phyloP scores from a whole-genome alignment of 768 basidiomycete species.

The Coprinellus micaceus region DNA sequence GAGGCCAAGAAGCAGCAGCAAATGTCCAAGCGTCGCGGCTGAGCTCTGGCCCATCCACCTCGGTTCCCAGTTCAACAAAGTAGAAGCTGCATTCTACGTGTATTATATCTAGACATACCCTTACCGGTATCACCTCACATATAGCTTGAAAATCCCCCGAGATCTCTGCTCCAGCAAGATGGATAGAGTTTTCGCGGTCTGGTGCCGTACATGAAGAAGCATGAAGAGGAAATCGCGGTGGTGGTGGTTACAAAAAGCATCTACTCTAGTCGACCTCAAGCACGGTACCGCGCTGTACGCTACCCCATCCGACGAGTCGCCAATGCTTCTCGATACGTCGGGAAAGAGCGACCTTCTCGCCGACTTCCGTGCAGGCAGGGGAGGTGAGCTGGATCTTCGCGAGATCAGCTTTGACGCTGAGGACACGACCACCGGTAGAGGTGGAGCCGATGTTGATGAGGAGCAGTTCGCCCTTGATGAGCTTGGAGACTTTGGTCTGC shows the following conservation, averaged over 20 bases:
- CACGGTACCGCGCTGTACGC: conserved; percentile 80
- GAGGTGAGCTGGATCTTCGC: conserved; percentile 92
- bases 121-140: not conserved
- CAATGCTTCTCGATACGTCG: conserved; percentile 97
- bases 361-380: conserved; percentile 94
- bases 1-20: conserved; percentile 7
- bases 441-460: conserved; percentile 98
- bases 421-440: conserved; percentile 92
- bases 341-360: conserved; percentile 95
- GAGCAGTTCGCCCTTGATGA: conserved; percentile 86
- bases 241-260: not conserved
- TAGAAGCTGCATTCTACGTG: not conserved
- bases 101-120: not conserved
- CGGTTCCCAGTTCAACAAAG: not conserved
- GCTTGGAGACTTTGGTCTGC: conserved; percentile 91
- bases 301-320: conserved; percentile 88
- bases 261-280: conserved; percentile 66
- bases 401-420: conserved; percentile 91
- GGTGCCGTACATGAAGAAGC: not conserved
- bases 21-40: not conserved
- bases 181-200: not conserved
- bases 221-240: no score
- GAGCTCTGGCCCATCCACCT: not conserved
- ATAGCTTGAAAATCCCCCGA: not conserved
- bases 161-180: not conserved